Conservation (phyloP, 2,329 filamentous ascomycete genomes). For the Fusarium lateritium region DNA sequence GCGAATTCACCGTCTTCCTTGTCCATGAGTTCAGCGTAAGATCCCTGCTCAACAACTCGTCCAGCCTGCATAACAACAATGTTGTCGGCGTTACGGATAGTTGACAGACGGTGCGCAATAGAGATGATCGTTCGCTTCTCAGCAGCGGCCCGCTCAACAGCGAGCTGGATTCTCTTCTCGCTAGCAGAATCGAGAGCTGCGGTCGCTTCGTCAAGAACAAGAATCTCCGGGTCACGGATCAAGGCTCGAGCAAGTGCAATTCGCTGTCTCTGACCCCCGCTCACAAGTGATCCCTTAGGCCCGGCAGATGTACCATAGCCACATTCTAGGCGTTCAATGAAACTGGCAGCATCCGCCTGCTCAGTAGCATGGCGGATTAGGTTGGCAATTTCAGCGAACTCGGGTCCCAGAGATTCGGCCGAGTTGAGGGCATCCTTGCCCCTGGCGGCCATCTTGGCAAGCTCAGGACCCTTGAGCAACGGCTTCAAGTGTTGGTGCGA, state of each 20-base stretch:
- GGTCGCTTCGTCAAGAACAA: constrained; percentile 74
- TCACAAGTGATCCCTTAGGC: constrained; percentile 67
- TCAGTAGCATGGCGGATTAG: constrained; percentile 66
- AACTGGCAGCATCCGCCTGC: constrained; percentile 71
- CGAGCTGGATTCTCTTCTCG: constrained; percentile 67
- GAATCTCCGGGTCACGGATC: constrained; percentile 68
- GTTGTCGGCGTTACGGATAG: constrained; percentile 74
- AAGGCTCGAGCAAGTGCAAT: constrained; percentile 71
- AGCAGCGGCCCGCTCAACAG: constrained; percentile 59
- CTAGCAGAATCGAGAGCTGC: constrained; percentile 71
- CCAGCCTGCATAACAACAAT: constrained; percentile 77
- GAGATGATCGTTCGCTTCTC: constrained; percentile 74
- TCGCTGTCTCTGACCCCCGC: constrained; percentile 72
- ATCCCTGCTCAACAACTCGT: constrained; percentile 72
- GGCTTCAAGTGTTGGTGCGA: constrained; percentile 59
- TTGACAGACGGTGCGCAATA: constrained; percentile 74
- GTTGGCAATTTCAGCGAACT: constrained; percentile 62
- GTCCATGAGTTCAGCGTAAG: constrained; percentile 70
- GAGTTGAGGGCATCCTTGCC: constrained; percentile 64
- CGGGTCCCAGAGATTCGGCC: constrained; percentile 59
- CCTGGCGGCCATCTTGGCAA: constrained; percentile 64
- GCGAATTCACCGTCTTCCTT: constrained; percentile 65
- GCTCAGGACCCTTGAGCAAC: constrained; percentile 62
- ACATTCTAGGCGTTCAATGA: constrained; percentile 67
- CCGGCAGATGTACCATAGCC: constrained; percentile 69